Evolutionary conservation across 495 filamentous ascomycete species (phyloP), one percentile per base, ranked within the genome.

Genomic region (Astrothelium subdiscretum): DNA sequence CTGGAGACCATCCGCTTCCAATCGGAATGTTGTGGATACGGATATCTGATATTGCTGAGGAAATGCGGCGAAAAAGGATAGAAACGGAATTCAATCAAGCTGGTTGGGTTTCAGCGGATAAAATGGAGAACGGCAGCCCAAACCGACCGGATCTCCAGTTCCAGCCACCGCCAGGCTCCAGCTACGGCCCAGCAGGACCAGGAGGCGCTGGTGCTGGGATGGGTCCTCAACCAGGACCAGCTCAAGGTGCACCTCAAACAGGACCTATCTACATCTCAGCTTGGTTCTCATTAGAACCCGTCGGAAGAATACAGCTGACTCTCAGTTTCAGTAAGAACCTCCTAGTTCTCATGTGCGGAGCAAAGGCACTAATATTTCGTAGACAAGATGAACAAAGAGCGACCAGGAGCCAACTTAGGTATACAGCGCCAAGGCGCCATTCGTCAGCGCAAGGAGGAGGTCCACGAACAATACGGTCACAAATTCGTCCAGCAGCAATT

Each of bases 401-500:
- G 85, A 67, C 85, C 85, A 13, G 87, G 92, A 52, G 67, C 66
- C 69, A 91, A 96, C 70, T 80, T 90, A 61, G 94, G 94, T 67
- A 84, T 99, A 57, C 89, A 89, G 66, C 89, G 94, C 66, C 94
- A 96, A 78, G 94, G 94, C 73, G 94, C 94, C 59, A 91, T 99
- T 68, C 88, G 94, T 43, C 91, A 97, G 74, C 87, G 88, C 69
- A 97, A 97, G 77, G 94, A 99, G 74, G 91, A 96, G 67, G 85
- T 97, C 13, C 89, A 95, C 76, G 94, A 97, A 75, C 92, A 96
- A 80, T 96, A 95, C 71, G 94, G 94, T 32, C 94, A 99, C 85
- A 97, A 97, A 77, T 99, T 99, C 68, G 85, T 97, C 57, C 85
- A 88, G 67, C 91, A 95, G 75, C 92, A 96, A 73, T 99, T 97